Conservation (phyloP, 75 land plant species). For the Cryptomeria japonica region DNA sequence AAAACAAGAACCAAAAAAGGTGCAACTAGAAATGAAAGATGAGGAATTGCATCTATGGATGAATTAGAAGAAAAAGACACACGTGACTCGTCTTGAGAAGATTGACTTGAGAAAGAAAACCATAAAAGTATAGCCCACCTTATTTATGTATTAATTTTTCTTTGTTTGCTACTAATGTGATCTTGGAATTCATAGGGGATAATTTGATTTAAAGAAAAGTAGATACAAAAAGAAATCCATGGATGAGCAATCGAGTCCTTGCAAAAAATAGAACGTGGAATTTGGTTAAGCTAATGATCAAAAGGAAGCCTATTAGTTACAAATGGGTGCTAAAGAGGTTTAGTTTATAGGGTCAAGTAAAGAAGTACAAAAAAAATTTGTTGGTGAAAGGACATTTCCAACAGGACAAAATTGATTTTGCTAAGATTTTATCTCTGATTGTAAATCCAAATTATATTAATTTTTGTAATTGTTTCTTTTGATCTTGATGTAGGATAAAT, state of each 20-base stretch:
- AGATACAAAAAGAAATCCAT: not conserved
- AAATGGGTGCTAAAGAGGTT: not conserved
- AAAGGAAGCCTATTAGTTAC: not conserved
- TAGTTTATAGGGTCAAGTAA: not conserved
- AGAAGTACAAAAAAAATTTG: not conserved
- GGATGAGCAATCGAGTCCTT: too few species aligned
- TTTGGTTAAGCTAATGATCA: not conserved
- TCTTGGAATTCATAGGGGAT: not conserved
- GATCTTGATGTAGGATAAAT: not conserved
- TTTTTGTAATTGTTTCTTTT: not conserved
- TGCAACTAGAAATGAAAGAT: not conserved
- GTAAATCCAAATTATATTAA: not conserved
- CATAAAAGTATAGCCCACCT: too few species aligned
- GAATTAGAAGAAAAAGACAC: not conserved
- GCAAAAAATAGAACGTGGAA: not conserved
- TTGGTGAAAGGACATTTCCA: not conserved
- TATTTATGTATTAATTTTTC: too few species aligned
- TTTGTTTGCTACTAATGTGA: not conserved
- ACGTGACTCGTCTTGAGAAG: not conserved
- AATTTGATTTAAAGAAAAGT: not conserved
- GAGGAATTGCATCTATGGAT: not conserved
- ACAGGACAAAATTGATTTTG: not conserved
- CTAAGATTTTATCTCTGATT: not conserved
- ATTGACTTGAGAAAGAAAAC: not conserved
- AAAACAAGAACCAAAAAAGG: not conserved